These are phyloP conservation scores for Colletotrichum magnum DNA, from an alignment of 2,329 filamentous ascomycete genomes.

Conservation along the genomic window DNA sequence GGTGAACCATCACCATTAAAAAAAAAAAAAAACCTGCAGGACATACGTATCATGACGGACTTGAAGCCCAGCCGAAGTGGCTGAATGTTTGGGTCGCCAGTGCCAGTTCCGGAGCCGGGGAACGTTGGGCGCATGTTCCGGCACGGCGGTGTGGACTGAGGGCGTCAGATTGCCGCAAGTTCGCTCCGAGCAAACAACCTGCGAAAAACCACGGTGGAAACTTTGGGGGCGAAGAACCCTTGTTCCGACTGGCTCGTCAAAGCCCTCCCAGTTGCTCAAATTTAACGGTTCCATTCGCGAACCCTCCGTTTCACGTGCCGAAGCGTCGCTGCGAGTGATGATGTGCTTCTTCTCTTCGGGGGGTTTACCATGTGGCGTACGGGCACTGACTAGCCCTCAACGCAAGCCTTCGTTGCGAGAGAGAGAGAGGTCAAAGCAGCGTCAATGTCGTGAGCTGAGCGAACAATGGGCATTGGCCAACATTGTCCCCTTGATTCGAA, in stretches of 20 bases:
- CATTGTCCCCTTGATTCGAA: background rate
- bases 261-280: background rate
- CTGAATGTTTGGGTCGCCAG: constrained; percentile 2
- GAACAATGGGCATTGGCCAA: background rate
- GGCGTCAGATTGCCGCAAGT: constrained; percentile 11
- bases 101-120: constrained; percentile 24
- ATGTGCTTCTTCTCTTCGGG: constrained; percentile 3
- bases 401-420: background rate
- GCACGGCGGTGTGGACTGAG: constrained; percentile 28
- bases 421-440: background rate
- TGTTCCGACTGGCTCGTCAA: constrained; percentile 20
- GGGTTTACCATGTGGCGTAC: background rate
- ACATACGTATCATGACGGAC: constrained; percentile 1
- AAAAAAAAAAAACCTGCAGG: no score
- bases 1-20: no score
- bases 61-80: background rate
- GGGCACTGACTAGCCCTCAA: background rate
- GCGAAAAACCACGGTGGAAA: background rate
- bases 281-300: constrained; percentile 17
- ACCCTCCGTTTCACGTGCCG: constrained; percentile 34
- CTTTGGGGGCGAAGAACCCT: constrained; percentile 22
- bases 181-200: background rate
- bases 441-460: background rate
- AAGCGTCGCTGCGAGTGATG: constrained; percentile 24
- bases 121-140: constrained; percentile 30